Base-by-base conservation (phyloP, 2,329 filamentous ascomycete species). In the Alternaria panax region DNA sequence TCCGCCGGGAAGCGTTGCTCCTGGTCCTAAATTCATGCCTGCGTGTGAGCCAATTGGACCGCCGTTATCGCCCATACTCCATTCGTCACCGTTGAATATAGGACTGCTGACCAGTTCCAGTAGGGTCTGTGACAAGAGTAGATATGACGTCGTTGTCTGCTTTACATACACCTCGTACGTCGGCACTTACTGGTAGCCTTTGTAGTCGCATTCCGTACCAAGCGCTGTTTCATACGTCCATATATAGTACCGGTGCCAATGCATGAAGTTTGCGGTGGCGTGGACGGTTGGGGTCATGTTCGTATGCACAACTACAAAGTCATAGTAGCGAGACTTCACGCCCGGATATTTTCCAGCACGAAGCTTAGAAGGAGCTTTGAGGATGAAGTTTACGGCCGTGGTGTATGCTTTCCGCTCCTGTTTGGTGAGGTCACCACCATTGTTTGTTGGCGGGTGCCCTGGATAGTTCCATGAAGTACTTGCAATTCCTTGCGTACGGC, bases 71-170 rank as follows among this genome's bases (percentile, higher is more conserved):
- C 81, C 67, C 69, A 76, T 73, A 51, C 80, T 77, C 63, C 80
- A 83, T 40, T 81, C 81, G 63, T 81, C 82, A 50, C 86, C 85
- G 66, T 86, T 83, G 68, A 88, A 88, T 56, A 88, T 75, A 30
- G 84, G 82, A 1, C 83, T 85, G 59, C 80, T 77, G 61, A 71
- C 57, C 3, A 87, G 72, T 86, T 83, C 78, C 82, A 84, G 74
- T 85, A 86, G 6, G 80, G 80, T n/a, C 45, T 48, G 20, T 34
- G 45, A 36, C 22, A 27, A 11, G 14, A 7, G 42, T 11, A 46
- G 14, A 22, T 4, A 22, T 1, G 14, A 25, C 12, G 28, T 48
- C 34, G 34, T 28, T 48, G 20, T 48, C 22, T 34, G 30, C 28
- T 34, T 48, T 18, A 11, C 5, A 48, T 32, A 48, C 7, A 16